These are phyloP conservation scores for Hymenoscyphus fructigenus DNA, from an alignment of 2,329 filamentous ascomycete genomes.

Conservation along the genomic window DNA sequence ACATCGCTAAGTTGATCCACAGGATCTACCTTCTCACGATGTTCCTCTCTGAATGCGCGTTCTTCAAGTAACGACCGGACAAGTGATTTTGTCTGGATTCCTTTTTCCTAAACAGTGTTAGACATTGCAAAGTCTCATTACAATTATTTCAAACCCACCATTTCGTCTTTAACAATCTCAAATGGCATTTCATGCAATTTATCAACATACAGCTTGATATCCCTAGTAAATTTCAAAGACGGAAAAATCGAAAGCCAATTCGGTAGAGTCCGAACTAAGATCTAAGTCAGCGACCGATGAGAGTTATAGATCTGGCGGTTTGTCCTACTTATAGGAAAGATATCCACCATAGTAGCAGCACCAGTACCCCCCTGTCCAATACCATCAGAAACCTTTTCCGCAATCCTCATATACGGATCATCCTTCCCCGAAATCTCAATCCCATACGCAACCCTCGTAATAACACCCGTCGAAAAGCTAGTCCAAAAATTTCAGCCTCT, in stretches of 20 bases:
- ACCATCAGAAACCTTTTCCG: conserved; percentile 24
- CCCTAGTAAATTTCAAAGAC: conserved; percentile 30
- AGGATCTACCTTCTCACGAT: conserved; percentile 36
- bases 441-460: conserved; percentile 44
- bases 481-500: conserved; percentile 9
- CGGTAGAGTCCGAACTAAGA: conserved; percentile 29
- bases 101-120: neutral
- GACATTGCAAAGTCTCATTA: neutral
- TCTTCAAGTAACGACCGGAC: conserved; percentile 5
- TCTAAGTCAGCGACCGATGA: neutral
- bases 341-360: conserved; percentile 43
- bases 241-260: conserved; percentile 32
- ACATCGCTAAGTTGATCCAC: conserved; percentile 11
- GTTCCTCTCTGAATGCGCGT: too few species aligned
- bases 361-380: conserved; percentile 24
- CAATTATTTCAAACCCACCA: neutral
- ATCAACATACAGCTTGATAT: conserved; percentile 32
- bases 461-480: conserved; percentile 42
- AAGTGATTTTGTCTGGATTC: conserved; percentile 9
- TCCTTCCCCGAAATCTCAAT: conserved; percentile 38
- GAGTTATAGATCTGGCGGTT: conserved; percentile 31
- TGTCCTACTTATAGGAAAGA: conserved; percentile 41
- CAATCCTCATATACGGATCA: conserved; percentile 42
- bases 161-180: conserved; percentile 10
- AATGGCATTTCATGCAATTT: conserved; percentile 45